Conservation (phyloP, 148 eudicot genomes). For the Fagopyrum esculentum region DNA sequence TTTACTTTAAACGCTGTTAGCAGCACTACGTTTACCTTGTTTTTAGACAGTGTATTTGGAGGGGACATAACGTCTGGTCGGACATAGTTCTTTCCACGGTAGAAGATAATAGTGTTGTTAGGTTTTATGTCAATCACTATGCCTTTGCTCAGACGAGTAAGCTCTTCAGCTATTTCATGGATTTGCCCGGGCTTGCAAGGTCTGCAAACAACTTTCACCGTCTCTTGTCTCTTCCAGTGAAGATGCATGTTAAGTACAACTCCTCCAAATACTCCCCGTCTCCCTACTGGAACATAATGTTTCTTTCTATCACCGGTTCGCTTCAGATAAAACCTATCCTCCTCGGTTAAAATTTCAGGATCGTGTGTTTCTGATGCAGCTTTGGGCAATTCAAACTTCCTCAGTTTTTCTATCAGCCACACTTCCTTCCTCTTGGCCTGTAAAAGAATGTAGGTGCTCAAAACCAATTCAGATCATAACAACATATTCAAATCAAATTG, state of each 20-base stretch:
- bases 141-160: conserved; percentile 84
- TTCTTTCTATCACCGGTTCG: conserved; percentile 98
- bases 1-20: neutral
- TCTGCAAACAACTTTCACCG: conserved; percentile 87
- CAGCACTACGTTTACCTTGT: conserved; percentile 45
- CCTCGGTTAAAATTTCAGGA: conserved; percentile 90
- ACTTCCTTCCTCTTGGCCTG: conserved; percentile 95
- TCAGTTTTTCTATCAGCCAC: conserved; percentile 92
- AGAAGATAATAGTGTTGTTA: conserved; percentile 73
- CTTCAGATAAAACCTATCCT: conserved; percentile 83
- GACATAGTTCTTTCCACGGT: conserved; percentile 92
- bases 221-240: conserved; percentile 96
- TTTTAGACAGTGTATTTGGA: conserved; percentile 79
- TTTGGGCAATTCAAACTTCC: conserved; percentile 74
- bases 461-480: neutral
- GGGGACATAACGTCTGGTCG: conserved; percentile 89
- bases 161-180: conserved; percentile 82
- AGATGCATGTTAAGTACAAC: conserved; percentile 99
- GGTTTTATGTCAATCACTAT: conserved; percentile 80
- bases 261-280: conserved; percentile 98
- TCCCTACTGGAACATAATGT: conserved; percentile 90
- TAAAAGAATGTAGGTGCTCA: neutral
- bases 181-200: conserved; percentile 92
- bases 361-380: conserved; percentile 67
- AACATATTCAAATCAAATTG: neutral